A percentile compares a stretch with the other conserved stretches of the same genome.
phyloP scores from a whole-genome alignment of 495 filamentous ascomycete species.

The Sabuloglossum arenarium region DNA sequence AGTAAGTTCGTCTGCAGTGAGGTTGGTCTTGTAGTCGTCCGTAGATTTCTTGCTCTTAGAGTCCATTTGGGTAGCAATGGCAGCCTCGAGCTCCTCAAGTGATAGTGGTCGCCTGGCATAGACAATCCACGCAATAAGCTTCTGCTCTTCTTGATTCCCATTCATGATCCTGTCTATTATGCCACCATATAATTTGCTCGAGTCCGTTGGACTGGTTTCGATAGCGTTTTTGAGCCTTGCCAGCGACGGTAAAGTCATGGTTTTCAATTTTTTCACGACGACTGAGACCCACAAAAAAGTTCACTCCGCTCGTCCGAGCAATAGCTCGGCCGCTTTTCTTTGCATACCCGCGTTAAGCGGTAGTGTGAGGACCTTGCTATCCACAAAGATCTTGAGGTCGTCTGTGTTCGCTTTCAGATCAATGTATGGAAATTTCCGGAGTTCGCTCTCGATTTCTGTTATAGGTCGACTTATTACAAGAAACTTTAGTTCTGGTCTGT shows the following conservation, averaged over 20 bases:
- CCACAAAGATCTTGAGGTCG: neutral
- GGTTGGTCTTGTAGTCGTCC: neutral
- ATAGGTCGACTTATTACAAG: neutral
- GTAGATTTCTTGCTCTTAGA: neutral
- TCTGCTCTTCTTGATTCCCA: neutral
- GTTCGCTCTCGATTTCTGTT: neutral
- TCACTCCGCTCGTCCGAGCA: neutral
- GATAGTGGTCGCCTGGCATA: neutral
- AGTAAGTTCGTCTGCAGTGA: neutral
- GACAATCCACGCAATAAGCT: neutral
- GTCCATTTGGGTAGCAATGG: neutral
- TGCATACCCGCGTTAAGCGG: neutral
- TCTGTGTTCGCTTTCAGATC: neutral
- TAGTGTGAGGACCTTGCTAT: neutral
- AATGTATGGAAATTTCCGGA: neutral
- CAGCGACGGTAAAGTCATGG: neutral
- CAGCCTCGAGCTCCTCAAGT: neutral
- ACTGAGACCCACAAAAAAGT: neutral
- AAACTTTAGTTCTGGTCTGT: neutral
- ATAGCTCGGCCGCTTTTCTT: neutral
- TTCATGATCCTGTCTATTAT: neutral
- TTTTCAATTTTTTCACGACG: neutral
- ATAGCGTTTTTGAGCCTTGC: neutral
- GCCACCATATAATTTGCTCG: neutral
- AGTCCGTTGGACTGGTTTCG: neutral